These are phyloP conservation scores for Porcisia deanei DNA, from an alignment of 208 protist species.

Conservation along the genomic window DNA sequence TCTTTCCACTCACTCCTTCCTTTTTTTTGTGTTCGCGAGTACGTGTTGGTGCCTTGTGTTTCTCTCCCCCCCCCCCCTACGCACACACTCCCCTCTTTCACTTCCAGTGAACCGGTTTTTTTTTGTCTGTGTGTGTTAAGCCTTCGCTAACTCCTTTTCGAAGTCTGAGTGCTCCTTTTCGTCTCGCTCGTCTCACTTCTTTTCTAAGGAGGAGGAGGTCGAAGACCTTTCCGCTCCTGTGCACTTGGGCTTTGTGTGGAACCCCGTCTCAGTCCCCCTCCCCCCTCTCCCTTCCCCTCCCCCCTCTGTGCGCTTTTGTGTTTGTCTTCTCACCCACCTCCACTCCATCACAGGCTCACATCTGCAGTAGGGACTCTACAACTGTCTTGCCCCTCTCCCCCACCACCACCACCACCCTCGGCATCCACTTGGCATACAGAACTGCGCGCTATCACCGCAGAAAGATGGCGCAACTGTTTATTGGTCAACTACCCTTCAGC, in stretches of 20 bases:
- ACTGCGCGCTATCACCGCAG: background rate
- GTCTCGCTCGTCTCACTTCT: background rate
- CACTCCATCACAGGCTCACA: background rate
- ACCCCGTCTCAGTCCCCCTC: too few relatives aligned
- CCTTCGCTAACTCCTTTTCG: background rate
- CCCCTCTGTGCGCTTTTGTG: background rate
- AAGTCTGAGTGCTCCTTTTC: background rate
- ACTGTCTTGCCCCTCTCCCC: too few relatives aligned
- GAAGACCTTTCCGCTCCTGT: too few relatives aligned
- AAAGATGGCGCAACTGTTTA: conserved; percentile 41
- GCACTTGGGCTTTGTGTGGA: too few relatives aligned
- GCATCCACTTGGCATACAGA: background rate
- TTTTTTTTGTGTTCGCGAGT: background rate
- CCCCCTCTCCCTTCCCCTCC: too few relatives aligned
- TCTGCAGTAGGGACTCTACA: background rate
- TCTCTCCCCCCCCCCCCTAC: background rate
- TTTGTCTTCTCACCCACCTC: background rate
- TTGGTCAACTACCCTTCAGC: conserved; percentile 50
- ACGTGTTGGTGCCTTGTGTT: conserved; percentile 1
- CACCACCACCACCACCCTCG: background rate
- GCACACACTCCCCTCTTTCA: background rate
- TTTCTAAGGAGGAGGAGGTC: too few relatives aligned
- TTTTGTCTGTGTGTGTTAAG: background rate
- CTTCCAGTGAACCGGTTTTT: background rate
- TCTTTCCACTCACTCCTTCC: background rate